A percentile compares a stretch with the other conserved stretches of the same genome.
Evolutionary conservation across 1,284 basidiomycete species (phyloP).

Genomic region (Chalciporus sp.): DNA sequence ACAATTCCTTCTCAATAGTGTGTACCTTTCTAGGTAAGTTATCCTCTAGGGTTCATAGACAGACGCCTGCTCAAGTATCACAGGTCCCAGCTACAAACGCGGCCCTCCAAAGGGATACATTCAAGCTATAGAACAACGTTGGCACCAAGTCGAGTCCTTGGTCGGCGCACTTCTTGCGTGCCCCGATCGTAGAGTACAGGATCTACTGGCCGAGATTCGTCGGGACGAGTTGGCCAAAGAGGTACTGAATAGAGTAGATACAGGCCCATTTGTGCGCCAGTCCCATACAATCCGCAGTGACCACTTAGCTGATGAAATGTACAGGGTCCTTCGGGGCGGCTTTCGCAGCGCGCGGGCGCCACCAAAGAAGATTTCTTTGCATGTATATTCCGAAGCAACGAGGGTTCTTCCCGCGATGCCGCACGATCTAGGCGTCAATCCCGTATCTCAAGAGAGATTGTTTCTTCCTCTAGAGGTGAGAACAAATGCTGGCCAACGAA

Average conservation of each 20-base stretch:
- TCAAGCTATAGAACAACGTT: constrained; percentile 84
- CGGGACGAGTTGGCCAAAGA: constrained; percentile 72
- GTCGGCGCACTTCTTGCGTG: constrained; percentile 78
- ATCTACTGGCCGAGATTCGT: constrained; percentile 67
- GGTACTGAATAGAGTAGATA: constrained; percentile 71
- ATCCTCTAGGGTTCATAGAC: not conserved
- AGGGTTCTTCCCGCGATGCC: constrained; percentile 52
- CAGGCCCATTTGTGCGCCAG: constrained; percentile 66
- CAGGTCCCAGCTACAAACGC: constrained; percentile 80
- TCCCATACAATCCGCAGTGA: constrained; percentile 1
- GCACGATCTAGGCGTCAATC: constrained; percentile 73
- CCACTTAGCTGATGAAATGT: constrained; percentile 9
- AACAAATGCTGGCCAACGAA: not conserved
- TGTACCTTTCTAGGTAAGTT: constrained; percentile 76
- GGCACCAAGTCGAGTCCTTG: constrained; percentile 87
- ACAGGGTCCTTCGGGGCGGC: constrained; percentile 66
- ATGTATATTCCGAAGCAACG: constrained; percentile 65
- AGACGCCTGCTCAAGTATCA: not conserved
- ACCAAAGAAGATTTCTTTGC: constrained; percentile 73
- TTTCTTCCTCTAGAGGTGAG: constrained; percentile 64
- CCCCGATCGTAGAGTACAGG: constrained; percentile 69
- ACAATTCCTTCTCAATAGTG: constrained; percentile 40
- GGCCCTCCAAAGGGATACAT: constrained; percentile 92
- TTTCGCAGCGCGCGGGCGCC: constrained; percentile 49
- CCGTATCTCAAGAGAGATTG: constrained; percentile 72